phyloP scores from a whole-genome alignment of 75 land plant species.

The Picea glauca region DNA sequence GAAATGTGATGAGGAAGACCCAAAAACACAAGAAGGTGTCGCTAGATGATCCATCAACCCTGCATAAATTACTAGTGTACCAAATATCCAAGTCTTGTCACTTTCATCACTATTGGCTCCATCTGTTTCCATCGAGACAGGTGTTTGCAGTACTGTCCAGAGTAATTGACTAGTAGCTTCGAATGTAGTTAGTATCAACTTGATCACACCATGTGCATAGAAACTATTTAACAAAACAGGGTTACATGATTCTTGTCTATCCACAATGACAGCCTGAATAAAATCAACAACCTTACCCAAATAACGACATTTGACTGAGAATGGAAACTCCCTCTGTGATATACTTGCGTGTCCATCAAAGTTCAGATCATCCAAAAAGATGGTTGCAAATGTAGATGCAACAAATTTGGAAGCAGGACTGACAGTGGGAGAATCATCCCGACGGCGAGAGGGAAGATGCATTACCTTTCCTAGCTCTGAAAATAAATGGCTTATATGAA shows the following conservation, averaged over 20 bases:
- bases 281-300: conserved; percentile 92
- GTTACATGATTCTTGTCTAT: conserved; percentile 86
- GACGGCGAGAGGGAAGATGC: conserved; percentile 83
- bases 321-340: conserved; percentile 48
- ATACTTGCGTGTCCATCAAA: conserved; percentile 55
- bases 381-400: conserved; percentile 65
- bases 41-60: conserved; percentile 89
- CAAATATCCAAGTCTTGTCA: conserved; percentile 76
- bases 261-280: conserved; percentile 68
- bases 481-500: conserved; percentile 83
- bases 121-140: conserved; percentile 85
- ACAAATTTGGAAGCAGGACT: conserved; percentile 70
- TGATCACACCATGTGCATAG: conserved; percentile 77
- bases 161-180: conserved; percentile 88
- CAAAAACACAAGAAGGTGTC: conserved; percentile 75
- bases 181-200: conserved; percentile 81
- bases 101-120: conserved; percentile 16
- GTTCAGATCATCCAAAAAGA: conserved; percentile 68
- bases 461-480: conserved; percentile 89
- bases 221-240: conserved; percentile 79
- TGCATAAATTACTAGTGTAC: conserved; percentile 78
- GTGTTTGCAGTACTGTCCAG: conserved; percentile 57
- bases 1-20: conserved; percentile 71
- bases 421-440: conserved; percentile 68
- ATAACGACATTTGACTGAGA: conserved; percentile 89